Percentiles rank a stretch among this genome's conserved stretches.
Conservation (phyloP, 2,329 filamentous ascomycete species). For the Stachybotrys echinatus region DNA sequence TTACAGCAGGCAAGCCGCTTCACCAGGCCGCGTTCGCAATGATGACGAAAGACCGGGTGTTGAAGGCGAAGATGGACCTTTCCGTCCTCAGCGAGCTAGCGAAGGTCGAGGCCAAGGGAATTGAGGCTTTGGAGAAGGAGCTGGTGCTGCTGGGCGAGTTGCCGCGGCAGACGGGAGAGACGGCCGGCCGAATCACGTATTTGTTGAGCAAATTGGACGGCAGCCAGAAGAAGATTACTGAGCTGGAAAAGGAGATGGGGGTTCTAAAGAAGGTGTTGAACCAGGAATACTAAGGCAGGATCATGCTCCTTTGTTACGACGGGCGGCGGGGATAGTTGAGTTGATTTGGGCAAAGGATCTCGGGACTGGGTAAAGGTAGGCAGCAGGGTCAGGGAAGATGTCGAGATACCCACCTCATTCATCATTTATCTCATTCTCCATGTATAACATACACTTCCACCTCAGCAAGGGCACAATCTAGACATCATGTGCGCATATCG, state of each 20-base stretch:
- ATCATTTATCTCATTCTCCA: not conserved
- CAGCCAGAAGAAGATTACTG: constrained; percentile 71
- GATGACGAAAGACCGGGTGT: constrained; percentile 65
- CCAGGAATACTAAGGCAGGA: constrained; percentile 33
- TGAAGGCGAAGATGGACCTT: constrained; percentile 69
- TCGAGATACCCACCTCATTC: not conserved
- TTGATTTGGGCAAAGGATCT: too few relatives aligned
- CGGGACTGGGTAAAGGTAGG: not conserved
- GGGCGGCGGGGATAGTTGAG: too few relatives aligned
- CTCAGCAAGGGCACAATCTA: too few relatives aligned
- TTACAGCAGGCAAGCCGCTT: constrained; percentile 79
- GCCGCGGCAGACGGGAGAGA: constrained; percentile 65
- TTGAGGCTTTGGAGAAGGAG: constrained; percentile 77
- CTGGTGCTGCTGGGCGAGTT: constrained; percentile 64
- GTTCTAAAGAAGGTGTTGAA: constrained; percentile 61
- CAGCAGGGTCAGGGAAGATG: not conserved
- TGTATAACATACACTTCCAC: not conserved
- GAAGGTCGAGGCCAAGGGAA: constrained; percentile 65
- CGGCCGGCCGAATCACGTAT: constrained; percentile 62
- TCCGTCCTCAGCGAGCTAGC: constrained; percentile 63
- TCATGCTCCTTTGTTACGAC: too few relatives aligned
- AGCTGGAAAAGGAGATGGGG: constrained; percentile 67
- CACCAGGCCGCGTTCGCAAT: constrained; percentile 77
- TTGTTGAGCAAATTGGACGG: constrained; percentile 66
- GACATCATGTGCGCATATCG: too few relatives aligned